Evolutionary conservation across 148 eudicot genomes (phyloP).

Genomic region (Rhododendron mucronatum): DNA sequence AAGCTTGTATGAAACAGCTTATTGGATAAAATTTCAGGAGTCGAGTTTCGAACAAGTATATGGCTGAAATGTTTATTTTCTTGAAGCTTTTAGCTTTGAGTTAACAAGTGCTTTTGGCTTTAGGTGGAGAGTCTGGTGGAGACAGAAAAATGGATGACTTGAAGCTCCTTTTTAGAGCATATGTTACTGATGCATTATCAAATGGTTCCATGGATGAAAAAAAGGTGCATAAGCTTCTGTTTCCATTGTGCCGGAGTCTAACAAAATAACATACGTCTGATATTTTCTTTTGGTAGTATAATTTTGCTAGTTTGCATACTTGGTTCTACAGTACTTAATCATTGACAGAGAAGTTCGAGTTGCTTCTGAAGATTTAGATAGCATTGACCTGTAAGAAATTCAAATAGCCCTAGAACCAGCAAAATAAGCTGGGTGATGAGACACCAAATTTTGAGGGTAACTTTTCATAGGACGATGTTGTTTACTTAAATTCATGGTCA

Average conservation of each 20-base stretch:
- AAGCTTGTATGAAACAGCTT: no score
- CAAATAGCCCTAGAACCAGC: neutral
- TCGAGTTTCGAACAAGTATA: no score
- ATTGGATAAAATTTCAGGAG: no score
- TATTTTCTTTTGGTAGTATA: neutral
- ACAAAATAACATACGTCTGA: neutral
- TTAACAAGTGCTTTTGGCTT: slow-evolving; percentile 13
- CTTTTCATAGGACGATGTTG: neutral
- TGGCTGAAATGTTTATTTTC: neutral
- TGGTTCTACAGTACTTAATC: neutral
- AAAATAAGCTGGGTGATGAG: neutral
- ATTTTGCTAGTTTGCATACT: neutral
- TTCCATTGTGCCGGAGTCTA: neutral
- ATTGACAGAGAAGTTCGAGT: neutral
- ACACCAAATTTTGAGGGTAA: neutral
- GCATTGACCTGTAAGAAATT: neutral
- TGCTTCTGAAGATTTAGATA: neutral
- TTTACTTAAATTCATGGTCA: neutral
- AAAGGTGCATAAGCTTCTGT: slow-evolving; percentile 42
- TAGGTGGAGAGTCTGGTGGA: slow-evolving; percentile 84
- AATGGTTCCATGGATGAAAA: slow-evolving; percentile 74
- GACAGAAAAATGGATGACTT: slow-evolving; percentile 74
- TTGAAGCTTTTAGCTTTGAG: neutral
- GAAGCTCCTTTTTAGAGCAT: slow-evolving; percentile 82
- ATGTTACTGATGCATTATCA: slow-evolving; percentile 68